Percentiles rank a stretch among this genome's conserved stretches.
These are phyloP conservation scores for Fallopia convolvulus DNA, from an alignment of 148 eudicot genomes.

Conservation along the genomic window DNA sequence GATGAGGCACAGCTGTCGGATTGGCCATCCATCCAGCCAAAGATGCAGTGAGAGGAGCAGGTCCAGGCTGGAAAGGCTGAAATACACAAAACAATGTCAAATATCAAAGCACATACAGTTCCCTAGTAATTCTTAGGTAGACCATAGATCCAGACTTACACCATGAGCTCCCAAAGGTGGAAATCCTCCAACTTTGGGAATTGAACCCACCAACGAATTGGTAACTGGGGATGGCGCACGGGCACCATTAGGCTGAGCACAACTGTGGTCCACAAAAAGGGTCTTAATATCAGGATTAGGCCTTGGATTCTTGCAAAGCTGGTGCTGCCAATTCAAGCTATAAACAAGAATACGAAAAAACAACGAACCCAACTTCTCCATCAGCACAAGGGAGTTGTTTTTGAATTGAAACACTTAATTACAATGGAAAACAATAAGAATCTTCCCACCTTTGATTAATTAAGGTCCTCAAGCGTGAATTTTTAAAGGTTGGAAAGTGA, in stretches of 20 bases:
- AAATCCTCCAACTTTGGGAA: slow-evolving; percentile 38
- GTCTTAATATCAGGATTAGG: slow-evolving; percentile 47
- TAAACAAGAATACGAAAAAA: slow-evolving; percentile 9
- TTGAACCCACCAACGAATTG: slow-evolving; percentile 27
- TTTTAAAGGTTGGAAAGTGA: slow-evolving; percentile 29
- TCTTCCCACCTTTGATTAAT: slow-evolving; percentile 32
- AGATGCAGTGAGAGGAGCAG: slow-evolving; percentile 32
- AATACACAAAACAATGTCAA: slow-evolving; percentile 10
- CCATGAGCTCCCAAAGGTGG: slow-evolving; percentile 49
- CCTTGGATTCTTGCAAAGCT: slow-evolving; percentile 46
- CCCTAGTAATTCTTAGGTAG: neutral
- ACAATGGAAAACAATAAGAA: neutral
- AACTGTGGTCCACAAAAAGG: slow-evolving; percentile 44
- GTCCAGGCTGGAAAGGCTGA: slow-evolving; percentile 44
- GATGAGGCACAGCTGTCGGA: slow-evolving; percentile 38
- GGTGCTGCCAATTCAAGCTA: slow-evolving; percentile 60
- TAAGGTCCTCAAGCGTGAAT: slow-evolving; percentile 25
- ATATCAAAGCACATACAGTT: neutral
- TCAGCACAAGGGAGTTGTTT: neutral
- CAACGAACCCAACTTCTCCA: neutral
- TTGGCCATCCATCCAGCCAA: slow-evolving; percentile 56
- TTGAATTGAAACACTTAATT: neutral
- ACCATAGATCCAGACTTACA: slow-evolving; percentile 26
- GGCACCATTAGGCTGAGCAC: slow-evolving; percentile 45
- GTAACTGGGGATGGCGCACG: slow-evolving; percentile 35